Base-by-base conservation (phyloP, 2,329 filamentous ascomycete species). In the Diaporthe ilicicola region DNA sequence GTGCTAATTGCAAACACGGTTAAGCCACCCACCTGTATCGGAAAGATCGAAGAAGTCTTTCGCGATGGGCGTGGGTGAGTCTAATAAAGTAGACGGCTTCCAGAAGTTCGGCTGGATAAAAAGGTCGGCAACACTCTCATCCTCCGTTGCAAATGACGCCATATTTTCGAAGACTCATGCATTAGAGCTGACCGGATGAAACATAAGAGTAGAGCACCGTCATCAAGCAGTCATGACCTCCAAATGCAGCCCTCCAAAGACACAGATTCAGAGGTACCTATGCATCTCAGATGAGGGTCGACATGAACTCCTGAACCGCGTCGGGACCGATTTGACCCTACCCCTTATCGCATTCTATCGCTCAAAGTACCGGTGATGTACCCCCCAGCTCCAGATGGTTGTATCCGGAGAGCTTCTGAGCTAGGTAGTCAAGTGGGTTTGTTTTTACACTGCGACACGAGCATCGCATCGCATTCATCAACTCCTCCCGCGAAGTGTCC, bases 101-200 rank as follows among this genome's bases (percentile, higher is more conserved):
- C 87, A 89, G 72, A 92, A 86, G 76, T 91, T 85, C 48, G 89
- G 89, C 55, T 90, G 89, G 48, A 87, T 86, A 77, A 93, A 93
- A 39, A 91, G 85, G 76, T 91, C 81, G 59, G 87, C 83, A 67
- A 81, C 77, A 50, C 85, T 82, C 72, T 84, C 79, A 67, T 84
- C 79, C 69, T 79, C 78, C 81, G 84, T 85, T 24, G 73, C 66
- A n/a, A 70, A 70, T 66, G 68, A 69, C 44, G 73, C 48, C 64
- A 70, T 70, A 32, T 22, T 55, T 61, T 34, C 5, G 27, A 5
- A 10, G 32, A 8, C 17, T 39, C 15, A 39, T 22, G n/a, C 54
- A 37, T 39, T 22, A 19, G 34, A 17, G 17, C 13, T 24, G 10
- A n/a, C 6, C 22, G 10, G 29, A 17, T 34, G 44, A 51, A 4